Base-by-base conservation (phyloP, 805 yeast species). In the Suhomyces vadensis region DNA sequence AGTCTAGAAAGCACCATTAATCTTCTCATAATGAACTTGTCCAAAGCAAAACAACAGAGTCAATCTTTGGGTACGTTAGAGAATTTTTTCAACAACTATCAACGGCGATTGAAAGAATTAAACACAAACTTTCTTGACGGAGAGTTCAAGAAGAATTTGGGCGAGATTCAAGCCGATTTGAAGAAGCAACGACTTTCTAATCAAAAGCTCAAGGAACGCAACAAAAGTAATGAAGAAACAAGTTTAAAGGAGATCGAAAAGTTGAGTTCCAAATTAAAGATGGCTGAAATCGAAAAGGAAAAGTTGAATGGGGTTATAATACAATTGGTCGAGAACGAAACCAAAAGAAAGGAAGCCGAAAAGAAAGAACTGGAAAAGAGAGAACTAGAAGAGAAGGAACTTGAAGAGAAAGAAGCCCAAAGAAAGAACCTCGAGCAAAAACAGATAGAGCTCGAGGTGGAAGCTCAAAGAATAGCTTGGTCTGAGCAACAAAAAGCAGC, bases 11-110 rank as follows among this genome's bases (percentile, higher is more conserved):
- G 74, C 40, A 73, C 83, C 4, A 74, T 85, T 6, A 75, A 77
- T 43, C 62, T 75, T 16, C 61, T 87, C 31, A 73, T 82, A 1
- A 65, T 76, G 22, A 80, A 81, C 42, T 64, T 86, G 14, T 74
- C 81, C 41, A 70, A 77, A 49, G 81, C 81, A 43, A 82, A 77
- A 52, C 71, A 81, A 41, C 85, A 85, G 53, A 81, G 74, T 51
- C 69, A 77, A 50, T 74, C 81, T 45, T 59, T 85, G 42, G 66
- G 68, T 36, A 74, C 83, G 8, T 65, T 86, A 33, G 81, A 79
- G 26, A 67, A 63, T 19, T 85, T 83, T 51, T 58, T 85, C 46
- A 63, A 64, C 35, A 74, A 73, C 46, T 86, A 81, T 52, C 74
- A 65, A 31, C 27, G 39, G 11, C 47, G 43, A n/a, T 31, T 64